These are phyloP conservation scores for Senecio squalidus DNA, from an alignment of 140 eudicot species.

Conservation along the genomic window DNA sequence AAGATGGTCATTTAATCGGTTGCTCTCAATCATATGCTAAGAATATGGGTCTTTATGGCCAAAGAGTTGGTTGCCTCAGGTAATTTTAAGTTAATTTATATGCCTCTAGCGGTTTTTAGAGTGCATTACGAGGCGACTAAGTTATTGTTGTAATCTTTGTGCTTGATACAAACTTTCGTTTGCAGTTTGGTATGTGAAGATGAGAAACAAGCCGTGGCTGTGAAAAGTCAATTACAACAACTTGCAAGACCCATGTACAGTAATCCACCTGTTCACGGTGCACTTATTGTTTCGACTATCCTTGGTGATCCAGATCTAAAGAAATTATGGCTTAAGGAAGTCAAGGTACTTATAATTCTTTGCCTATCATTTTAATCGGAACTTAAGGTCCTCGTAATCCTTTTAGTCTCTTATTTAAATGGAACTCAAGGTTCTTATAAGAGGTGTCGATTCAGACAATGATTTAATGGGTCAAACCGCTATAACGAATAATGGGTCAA, in stretches of 20 bases:
- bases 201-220: conserved; percentile 92
- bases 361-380: conserved; percentile 78
- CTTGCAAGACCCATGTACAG: conserved; percentile 97
- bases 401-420: background rate
- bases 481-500: no score
- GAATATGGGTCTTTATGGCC: conserved; percentile 99
- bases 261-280: conserved; percentile 96
- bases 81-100: conserved; percentile 16
- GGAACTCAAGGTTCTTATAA: background rate
- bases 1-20: conserved; percentile 92
- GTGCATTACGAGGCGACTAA: background rate
- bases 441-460: background rate
- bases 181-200: conserved; percentile 93
- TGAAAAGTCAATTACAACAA: conserved; percentile 96
- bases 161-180: conserved; percentile 3
- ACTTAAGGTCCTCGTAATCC: conserved; percentile 52
- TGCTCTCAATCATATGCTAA: conserved; percentile 95
- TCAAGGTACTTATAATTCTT: conserved; percentile 62
- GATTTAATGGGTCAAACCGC: no score
- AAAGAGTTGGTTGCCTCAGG: conserved; percentile 98
- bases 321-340: conserved; percentile 93
- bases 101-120: background rate
- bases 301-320: conserved; percentile 83
- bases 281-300: conserved; percentile 75
- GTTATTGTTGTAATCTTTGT: background rate